A percentile compares a stretch with the other conserved stretches of the same genome.
These are phyloP conservation scores for Penicillium simplicissimum DNA, from an alignment of 495 filamentous ascomycete species.

Conservation along the genomic window DNA sequence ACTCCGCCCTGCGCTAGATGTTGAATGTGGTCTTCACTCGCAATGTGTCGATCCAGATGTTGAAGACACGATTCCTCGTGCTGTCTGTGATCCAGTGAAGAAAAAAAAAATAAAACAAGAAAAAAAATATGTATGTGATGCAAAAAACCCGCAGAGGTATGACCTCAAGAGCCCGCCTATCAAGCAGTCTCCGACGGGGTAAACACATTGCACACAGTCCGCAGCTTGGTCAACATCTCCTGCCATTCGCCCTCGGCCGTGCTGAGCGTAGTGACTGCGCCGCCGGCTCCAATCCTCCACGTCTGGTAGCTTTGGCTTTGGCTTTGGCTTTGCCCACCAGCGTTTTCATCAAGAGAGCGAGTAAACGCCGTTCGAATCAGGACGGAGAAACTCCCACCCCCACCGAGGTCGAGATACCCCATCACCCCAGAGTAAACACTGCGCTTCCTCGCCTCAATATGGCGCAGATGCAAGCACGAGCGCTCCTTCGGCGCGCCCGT, in stretches of 20 bases:
- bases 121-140: not conserved
- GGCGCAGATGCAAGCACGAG: slow-evolving; percentile 75
- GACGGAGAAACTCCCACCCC: slow-evolving; percentile 84
- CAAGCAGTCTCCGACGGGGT: slow-evolving; percentile 22
- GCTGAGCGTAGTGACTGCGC: slow-evolving; percentile 82
- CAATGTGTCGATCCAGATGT: slow-evolving; percentile 26
- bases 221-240: slow-evolving; percentile 86
- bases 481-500: slow-evolving; percentile 93
- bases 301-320: slow-evolving; percentile 48
- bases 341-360: slow-evolving; percentile 39
- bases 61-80: slow-evolving; percentile 28
- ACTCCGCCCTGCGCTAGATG: slow-evolving; percentile 30
- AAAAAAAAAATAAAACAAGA: slow-evolving; percentile 1
- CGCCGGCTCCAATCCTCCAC: slow-evolving; percentile 87
- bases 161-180: not conserved
- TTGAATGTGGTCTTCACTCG: slow-evolving; percentile 33
- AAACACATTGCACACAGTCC: slow-evolving; percentile 60
- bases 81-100: slow-evolving; percentile 14
- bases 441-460: slow-evolving; percentile 65
- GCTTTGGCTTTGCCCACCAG: slow-evolving; percentile 50
- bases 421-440: slow-evolving; percentile 86
- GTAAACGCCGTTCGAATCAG: slow-evolving; percentile 78
- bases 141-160: not conserved
- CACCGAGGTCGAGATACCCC: slow-evolving; percentile 84
- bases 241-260: slow-evolving; percentile 77